Percentiles rank a stretch among this genome's conserved stretches.
Evolutionary conservation across 441 rosid genomes (phyloP).

Genomic region (Hura crepitans): DNA sequence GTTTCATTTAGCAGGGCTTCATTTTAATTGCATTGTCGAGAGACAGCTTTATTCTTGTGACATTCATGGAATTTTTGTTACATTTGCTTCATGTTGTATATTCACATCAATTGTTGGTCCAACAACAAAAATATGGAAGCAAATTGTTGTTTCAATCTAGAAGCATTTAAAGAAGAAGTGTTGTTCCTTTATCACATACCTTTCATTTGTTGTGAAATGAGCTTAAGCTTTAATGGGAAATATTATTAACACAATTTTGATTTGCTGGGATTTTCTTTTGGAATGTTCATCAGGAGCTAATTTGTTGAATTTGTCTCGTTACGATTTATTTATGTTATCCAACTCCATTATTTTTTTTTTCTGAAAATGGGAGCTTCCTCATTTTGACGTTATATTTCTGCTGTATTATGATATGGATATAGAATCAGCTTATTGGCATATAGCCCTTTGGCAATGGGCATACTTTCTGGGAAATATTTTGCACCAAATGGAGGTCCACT

Average conservation of each 20-base stretch:
- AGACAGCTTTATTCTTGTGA: neutral
- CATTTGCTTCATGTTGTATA: neutral
- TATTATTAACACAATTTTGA: neutral
- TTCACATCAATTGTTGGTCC: neutral
- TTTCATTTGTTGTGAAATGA: neutral
- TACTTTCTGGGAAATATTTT: conserved; percentile 65
- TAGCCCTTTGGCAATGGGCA: conserved; percentile 68
- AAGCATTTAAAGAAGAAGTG: neutral
- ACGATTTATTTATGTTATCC: neutral
- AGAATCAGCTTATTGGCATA: conserved; percentile 54
- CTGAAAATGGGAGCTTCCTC: neutral
- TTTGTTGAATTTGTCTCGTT: neutral
- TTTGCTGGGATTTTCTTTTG: neutral
- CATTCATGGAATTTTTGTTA: conserved; percentile 1
- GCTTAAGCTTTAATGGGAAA: neutral
- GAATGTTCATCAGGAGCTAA: conserved; percentile 1
- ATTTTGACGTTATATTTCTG: neutral
- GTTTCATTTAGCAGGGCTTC: neutral
- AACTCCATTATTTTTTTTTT: neutral
- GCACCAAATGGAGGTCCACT: conserved; percentile 41
- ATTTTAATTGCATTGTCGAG: conserved; percentile 2
- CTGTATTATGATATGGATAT: conserved; percentile 11
- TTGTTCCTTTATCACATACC: neutral
- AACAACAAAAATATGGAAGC: neutral
- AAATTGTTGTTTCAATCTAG: neutral